Evolutionary conservation across 148 eudicot species (phyloP), one percentile per base, ranked within the genome.

Genomic region (Oxyria digyna): DNA sequence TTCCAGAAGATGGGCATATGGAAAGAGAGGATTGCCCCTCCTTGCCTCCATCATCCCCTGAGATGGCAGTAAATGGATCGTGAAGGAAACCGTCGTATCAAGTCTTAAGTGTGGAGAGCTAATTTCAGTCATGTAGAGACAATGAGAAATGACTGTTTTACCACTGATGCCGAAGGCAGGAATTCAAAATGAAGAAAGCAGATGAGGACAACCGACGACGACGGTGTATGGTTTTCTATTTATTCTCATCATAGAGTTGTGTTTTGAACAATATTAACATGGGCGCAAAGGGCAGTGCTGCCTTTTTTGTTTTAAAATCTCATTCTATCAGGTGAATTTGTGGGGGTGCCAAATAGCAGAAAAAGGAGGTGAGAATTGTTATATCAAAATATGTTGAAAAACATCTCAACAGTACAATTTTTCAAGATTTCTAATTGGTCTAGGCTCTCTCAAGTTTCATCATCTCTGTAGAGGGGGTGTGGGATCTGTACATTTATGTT

Each of bases 51-150:
- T 73, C 89, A 45, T 80, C 96, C 17, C 75, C 85, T 0, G 92
- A 93, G 66, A 90, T 83, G 92, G 74, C 83, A 52, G 87, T 85
- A 20, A 84, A 80, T 74, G 98, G 96, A 52, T 89, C 98, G 21
- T 87, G 57, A 86, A 29, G 20, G 20, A 31, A 57, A 29, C 64
- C 1, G 4, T 20, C 37, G 10, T 13, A 59, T 27, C 38, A 6
- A 1, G 4, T n/a, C 15, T 57, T 35, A 12, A 29, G 29, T 15
- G 37, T 29, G 63, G 38, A 59, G 65, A 59, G 17, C 65, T 59
- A 59, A 59, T 59, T 29, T 46, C 65, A 15, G 37, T 59, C 38
- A 29, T 59, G 33, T 55, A n/a, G n/a, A 59, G 65, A 31, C 65
- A 59, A 59, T 59, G 65, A 31, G 65, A 59, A 52, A 59, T 24